These are phyloP conservation scores for Termitomyces sp. DNA, from an alignment of 768 basidiomycete species.

Conservation along the genomic window DNA sequence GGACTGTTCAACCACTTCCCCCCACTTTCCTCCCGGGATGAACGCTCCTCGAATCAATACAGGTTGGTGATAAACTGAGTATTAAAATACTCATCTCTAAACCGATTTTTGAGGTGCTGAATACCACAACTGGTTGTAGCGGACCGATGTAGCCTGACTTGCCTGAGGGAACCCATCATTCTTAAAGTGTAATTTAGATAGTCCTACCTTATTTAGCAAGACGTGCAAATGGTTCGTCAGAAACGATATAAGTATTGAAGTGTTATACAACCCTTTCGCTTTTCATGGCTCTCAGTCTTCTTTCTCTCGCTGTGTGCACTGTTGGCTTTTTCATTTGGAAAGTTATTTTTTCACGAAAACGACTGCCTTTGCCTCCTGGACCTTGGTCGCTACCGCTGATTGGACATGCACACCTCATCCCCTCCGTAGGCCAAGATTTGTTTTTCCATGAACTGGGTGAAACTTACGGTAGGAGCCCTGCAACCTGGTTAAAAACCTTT, in stretches of 20 bases:
- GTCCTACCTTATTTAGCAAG: neutral
- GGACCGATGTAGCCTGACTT: too few relatives aligned
- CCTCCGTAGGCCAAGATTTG: slow-evolving; percentile 11
- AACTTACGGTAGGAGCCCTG: slow-evolving; percentile 21
- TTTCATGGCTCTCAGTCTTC: neutral
- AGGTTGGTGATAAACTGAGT: too few relatives aligned
- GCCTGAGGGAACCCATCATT: too few relatives aligned
- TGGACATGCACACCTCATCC: slow-evolving; percentile 29
- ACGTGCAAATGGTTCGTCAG: neutral
- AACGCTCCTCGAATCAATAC: too few relatives aligned
- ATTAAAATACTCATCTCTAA: too few relatives aligned
- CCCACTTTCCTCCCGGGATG: too few relatives aligned
- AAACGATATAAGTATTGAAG: neutral
- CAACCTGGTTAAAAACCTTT: neutral
- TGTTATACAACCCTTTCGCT: too few relatives aligned
- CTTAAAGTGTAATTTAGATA: neutral
- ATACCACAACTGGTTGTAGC: too few relatives aligned
- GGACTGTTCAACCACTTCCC: too few relatives aligned
- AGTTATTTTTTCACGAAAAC: neutral
- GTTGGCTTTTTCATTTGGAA: neutral
- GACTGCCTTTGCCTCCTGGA: neutral
- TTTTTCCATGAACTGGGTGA: neutral
- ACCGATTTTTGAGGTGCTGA: too few relatives aligned
- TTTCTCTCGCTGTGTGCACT: neutral
- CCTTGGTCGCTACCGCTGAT: slow-evolving; percentile 24